Evolutionary conservation across 768 basidiomycete species (phyloP).

Genomic region (Suillus hirtellus): DNA sequence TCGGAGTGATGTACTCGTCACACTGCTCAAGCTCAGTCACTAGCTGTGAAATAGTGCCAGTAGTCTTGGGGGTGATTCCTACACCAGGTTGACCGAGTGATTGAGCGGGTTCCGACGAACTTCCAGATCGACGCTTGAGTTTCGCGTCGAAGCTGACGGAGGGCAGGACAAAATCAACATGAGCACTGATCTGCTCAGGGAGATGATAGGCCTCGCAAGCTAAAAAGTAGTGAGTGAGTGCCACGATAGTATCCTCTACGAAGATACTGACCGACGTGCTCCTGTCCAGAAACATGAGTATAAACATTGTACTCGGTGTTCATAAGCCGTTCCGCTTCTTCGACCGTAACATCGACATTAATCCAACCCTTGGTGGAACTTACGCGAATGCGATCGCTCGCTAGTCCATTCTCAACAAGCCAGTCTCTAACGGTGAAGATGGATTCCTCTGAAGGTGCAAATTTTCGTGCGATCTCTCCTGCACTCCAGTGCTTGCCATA

Average conservation of each 20-base stretch:
- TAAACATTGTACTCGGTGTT: constrained; percentile 36
- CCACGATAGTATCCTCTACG: neutral
- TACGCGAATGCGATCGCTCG: constrained; percentile 21
- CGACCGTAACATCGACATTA: constrained; percentile 29
- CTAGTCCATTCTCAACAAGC: constrained; percentile 30
- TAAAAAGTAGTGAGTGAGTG: constrained; percentile 12
- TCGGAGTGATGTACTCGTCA: constrained; percentile 31
- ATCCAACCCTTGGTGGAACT: constrained; percentile 26
- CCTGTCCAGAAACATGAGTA: constrained; percentile 28
- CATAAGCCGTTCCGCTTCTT: constrained; percentile 35
- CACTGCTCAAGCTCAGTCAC: constrained; percentile 20
- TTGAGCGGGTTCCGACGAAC: constrained; percentile 10
- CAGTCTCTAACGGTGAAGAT: constrained; percentile 29
- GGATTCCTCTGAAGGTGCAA: constrained; percentile 29
- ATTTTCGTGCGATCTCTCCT: constrained; percentile 26
- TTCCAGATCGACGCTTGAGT: constrained; percentile 20
- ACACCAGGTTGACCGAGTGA: constrained; percentile 20
- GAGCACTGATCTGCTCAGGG: constrained; percentile 31
- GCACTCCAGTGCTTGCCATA: constrained; percentile 36
- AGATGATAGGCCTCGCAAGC: constrained; percentile 37
- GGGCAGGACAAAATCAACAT: constrained; percentile 36
- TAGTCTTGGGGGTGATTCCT: constrained; percentile 20
- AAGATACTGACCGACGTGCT: constrained; percentile 29
- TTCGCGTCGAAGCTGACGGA: constrained; percentile 34
- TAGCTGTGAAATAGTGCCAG: constrained; percentile 16